These are phyloP conservation scores for Eucalyptus curtisii DNA, from an alignment of 345 rosid genomes.

Conservation along the genomic window DNA sequence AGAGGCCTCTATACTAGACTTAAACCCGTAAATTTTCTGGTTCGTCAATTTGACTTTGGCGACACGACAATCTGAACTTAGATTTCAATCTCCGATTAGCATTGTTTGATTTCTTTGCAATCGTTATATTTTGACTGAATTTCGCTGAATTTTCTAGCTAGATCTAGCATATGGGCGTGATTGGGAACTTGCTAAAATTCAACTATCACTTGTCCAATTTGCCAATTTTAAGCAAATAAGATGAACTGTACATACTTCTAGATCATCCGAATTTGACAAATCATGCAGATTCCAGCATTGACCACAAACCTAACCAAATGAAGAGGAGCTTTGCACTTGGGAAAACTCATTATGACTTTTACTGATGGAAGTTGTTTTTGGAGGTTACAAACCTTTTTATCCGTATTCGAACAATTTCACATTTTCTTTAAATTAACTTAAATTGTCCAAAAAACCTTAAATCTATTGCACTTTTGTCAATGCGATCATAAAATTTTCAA, in stretches of 20 bases:
- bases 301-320: background rate
- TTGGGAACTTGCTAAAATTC: background rate
- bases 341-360: background rate
- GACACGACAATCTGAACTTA: background rate
- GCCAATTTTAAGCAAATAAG: background rate
- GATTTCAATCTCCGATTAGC: background rate
- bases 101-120: background rate
- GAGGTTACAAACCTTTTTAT: background rate
- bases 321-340: background rate
- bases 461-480: accelerated
- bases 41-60: background rate
- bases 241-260: background rate
- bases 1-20: background rate
- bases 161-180: background rate
- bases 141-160: background rate
- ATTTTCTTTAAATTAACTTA: no score
- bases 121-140: background rate
- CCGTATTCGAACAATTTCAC: background rate
- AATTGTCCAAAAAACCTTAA: no score
- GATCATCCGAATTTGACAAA: background rate
- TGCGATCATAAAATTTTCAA: accelerated
- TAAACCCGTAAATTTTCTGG: background rate
- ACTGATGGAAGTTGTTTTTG: background rate
- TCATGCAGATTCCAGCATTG: background rate
- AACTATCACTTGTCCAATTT: background rate